Conservation (phyloP, 1,284 basidiomycete species). For the Irpex sp. region DNA sequence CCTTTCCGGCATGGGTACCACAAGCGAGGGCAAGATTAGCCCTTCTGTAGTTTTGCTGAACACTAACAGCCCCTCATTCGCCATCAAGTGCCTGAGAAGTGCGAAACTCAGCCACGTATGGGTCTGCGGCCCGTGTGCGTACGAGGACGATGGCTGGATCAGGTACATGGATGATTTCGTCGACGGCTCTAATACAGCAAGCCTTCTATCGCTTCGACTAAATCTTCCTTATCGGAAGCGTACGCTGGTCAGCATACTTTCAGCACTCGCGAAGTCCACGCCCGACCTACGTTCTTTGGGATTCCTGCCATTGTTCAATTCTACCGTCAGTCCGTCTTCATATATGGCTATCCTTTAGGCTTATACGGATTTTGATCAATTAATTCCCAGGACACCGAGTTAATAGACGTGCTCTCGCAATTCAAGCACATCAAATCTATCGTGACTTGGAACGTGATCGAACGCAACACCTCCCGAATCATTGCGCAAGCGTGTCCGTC, state of each 20-base stretch:
- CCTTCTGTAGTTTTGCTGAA: conserved; percentile 8
- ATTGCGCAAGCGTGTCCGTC: conserved; percentile 17
- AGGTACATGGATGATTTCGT: conserved; percentile 10
- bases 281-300: conserved; percentile 18
- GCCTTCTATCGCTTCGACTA: conserved; percentile 11
- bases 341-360: neutral
- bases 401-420: conserved; percentile 13
- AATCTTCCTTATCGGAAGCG: conserved; percentile 13
- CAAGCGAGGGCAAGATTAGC: neutral
- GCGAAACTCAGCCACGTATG: conserved; percentile 15
- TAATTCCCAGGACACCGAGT: conserved; percentile 11
- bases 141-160: conserved; percentile 12
- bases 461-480: conserved; percentile 16
- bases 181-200: neutral
- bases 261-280: conserved; percentile 11
- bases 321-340: conserved; percentile 7
- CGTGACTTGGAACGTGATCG: conserved; percentile 17
- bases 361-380: neutral
- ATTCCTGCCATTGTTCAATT: conserved; percentile 16
- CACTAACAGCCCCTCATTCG: conserved; percentile 15
- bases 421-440: conserved; percentile 17
- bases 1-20: neutral
- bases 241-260: conserved; percentile 9
- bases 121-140: conserved; percentile 12
- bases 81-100: conserved; percentile 10